Conservation (phyloP, 805 yeast genomes). For the Maudiozyma saulgeensis region DNA sequence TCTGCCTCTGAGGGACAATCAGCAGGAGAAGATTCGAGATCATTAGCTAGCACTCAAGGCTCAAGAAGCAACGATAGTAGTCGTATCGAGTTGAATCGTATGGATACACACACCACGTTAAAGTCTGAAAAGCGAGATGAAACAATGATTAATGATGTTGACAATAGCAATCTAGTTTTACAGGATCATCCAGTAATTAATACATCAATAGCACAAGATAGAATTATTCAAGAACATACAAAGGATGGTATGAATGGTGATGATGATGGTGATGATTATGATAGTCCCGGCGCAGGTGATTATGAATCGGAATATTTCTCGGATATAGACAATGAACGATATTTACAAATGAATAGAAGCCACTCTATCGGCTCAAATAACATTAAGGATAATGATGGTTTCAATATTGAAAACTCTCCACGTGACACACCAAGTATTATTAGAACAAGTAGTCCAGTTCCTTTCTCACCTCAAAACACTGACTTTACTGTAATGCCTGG, state of each 20-base stretch:
- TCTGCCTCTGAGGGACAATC: not conserved
- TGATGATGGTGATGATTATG: not conserved
- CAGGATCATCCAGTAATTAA: no score
- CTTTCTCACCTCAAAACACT: not conserved
- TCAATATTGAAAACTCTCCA: no score
- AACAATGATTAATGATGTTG: not conserved
- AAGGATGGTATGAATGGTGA: not conserved
- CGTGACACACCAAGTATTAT: not conserved
- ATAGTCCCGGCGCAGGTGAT: not conserved
- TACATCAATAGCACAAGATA: no score
- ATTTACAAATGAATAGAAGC: no score
- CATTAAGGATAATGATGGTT: no score
- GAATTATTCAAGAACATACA: no score
- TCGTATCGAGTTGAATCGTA: not conserved
- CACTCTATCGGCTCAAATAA: no score
- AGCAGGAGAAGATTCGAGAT: not conserved
- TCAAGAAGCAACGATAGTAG: not conserved
- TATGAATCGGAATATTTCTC: not conserved
- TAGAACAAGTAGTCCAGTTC: not conserved
- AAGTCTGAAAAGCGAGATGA: not conserved
- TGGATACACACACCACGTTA: not conserved
- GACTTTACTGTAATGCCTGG: not conserved
- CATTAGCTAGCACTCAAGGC: not conserved
- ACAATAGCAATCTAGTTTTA: no score
- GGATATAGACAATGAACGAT: not conserved